Evolutionary conservation across 2,329 filamentous ascomycete genomes (phyloP), one percentile per base, ranked within the genome.

Genomic region (Delphinella strobiligena): DNA sequence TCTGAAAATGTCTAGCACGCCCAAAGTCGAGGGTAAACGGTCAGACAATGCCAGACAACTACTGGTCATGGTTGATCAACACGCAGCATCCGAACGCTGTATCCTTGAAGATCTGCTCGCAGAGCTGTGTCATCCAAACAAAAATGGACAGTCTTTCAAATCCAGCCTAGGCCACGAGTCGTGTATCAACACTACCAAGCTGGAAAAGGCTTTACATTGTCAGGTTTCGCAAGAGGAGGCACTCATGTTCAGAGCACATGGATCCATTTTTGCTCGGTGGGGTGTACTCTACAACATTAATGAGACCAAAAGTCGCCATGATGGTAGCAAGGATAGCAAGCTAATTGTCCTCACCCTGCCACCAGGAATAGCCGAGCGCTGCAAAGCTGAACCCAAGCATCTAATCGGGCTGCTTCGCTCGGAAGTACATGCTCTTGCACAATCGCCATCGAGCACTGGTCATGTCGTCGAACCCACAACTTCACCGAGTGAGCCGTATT

Each of bases 71-170:
- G 71, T 95, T 4, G 91, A 98, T 53, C 91, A 98, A 53, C 91
- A 98, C 55, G 91, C 91, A 1, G 91, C 88, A 3, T 89, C 95
- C 55, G 91, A 98, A 62, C 74, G 91, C 34, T 78, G 82, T 46
- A 78, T 79, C 1, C 72, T 96, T 1, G 91, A 98, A 54, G 55
- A 59, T 0, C 67, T 98, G 1, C 76, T 93, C 55, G 45, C 54
- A 17, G 68, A 75, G 2, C 60, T 82, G 22, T 76, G 69, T 49
- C 45, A 45, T 4, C 54, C 51, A 45, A 5, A 41, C 53, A 22
- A 40, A 22, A 37, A 44, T 12, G 35, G 15, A 19, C 37, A 18
- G 16, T 19, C 36, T n/a, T 29, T 53, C 34, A 47, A 47, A 24
- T 60, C 58, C 19, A 56, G 47, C 45, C 57, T 55, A 33, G 58